Base-by-base conservation (phyloP, 2,329 filamentous ascomycete genomes). In the Pyrenophora graminea region DNA sequence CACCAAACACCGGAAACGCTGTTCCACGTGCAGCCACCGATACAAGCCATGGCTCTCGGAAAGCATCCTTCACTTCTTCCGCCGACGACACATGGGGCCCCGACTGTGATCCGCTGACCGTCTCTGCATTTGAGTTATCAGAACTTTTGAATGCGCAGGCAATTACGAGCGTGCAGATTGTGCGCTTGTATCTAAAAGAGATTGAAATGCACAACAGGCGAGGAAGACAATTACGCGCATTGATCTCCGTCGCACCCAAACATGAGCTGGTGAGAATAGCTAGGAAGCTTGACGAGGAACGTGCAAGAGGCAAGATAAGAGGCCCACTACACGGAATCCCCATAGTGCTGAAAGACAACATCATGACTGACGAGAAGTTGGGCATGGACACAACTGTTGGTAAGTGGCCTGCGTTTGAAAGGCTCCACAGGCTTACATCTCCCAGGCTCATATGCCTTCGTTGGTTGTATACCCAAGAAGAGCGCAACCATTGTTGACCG, bases 371-470 rank as follows among this genome's bases (percentile, higher is more conserved):
- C 41, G 58, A 59, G 6, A 66, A 62, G 17, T 51, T 74, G 30
- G 74, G 73, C 1, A 71, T 77, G 71, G 68, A 71, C 30, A 76
- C 75, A 3, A 76, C 74, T 18, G 74, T 71, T 17, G 76, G 76
- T 61, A 64, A 49, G 49, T 63, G 37, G 9, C 15, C 17, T 31
- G 32, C 13, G 3, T 13, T 3, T 23, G 19, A 12, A 9, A 10
- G 3, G 25, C 3, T 15, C 10, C 19, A 32, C n/a, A 39, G 17
- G 31, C 40, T 42, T 39, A 52, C n/a, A 34, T 13, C 52, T 30
- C 33, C 19, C 34, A 70, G 68, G 68, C 23, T 70, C 70, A 12
- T 68, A 70, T 51, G 73, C 70, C 17, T 74, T 77, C 42, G 68
- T 69, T 1, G 71, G 69, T 21, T 69, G 73, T 34, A 65, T 56